These are phyloP conservation scores for Canavalia gladiata DNA, from an alignment of 306 rosid species.

Conservation along the genomic window DNA sequence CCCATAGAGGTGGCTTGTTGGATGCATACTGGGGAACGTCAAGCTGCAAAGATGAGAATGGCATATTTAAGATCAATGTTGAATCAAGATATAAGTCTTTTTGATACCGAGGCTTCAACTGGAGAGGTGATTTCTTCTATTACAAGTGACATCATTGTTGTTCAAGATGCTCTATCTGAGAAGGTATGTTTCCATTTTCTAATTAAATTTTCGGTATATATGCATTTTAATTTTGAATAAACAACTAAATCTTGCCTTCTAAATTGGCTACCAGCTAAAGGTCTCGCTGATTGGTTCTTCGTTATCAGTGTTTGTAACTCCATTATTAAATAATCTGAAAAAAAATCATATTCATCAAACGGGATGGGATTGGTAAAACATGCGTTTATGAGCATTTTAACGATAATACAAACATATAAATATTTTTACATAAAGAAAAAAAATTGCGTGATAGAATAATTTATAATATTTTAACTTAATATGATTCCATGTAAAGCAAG, in stretches of 20 bases:
- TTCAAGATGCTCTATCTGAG: conserved; percentile 93
- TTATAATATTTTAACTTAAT: too few relatives aligned
- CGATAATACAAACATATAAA: too few relatives aligned
- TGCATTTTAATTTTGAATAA: neutral
- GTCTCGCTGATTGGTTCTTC: too few relatives aligned
- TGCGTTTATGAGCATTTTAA: too few relatives aligned
- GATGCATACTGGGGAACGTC: conserved; percentile 96
- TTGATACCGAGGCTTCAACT: conserved; percentile 85
- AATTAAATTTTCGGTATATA: conserved; percentile 45
- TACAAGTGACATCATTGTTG: conserved; percentile 79
- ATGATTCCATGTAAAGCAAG: too few relatives aligned
- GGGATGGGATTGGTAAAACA: too few relatives aligned
- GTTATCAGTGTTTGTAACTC: too few relatives aligned
- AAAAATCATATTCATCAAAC: too few relatives aligned
- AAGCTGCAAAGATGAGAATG: conserved; percentile 94
- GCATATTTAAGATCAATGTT: conserved; percentile 85
- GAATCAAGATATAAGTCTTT: conserved; percentile 82
- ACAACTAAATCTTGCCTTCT: neutral
- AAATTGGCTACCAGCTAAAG: too few relatives aligned
- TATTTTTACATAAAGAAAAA: too few relatives aligned
- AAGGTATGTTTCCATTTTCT: conserved; percentile 55
- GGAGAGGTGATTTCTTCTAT: conserved; percentile 90
- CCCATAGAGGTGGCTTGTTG: conserved; percentile 92
- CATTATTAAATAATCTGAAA: too few relatives aligned
- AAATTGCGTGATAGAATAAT: too few relatives aligned